Evolutionary conservation across 1,284 basidiomycete genomes (phyloP), one percentile per base, ranked within the genome.

Genomic region (Ceratobasidium sp.): DNA sequence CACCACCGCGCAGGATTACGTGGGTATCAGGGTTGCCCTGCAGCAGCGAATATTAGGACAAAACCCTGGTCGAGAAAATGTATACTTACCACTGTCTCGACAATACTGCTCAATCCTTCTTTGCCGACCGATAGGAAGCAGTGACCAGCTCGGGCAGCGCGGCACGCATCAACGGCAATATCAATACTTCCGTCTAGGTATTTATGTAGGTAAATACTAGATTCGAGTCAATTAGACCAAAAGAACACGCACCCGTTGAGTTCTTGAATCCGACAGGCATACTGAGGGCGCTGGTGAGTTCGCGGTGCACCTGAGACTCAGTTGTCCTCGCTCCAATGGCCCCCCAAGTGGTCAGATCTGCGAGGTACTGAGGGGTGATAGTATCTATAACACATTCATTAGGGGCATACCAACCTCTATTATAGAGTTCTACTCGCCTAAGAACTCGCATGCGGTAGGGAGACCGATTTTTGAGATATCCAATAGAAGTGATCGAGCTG

Each of bases 321-420:
- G 97, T 99, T 5, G 96, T 98, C 36, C 96, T 89, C 17, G 96
- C 96, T 51, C 97, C 97, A 78, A 99, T 99, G 2, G 97, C 97
- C 72, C 97, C 97, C 97, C 97, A 99, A 1, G 93, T 91, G 66
- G 98, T 95, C 29, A 98, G 85, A 84, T 99, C 98, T 33, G 97
- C 96, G 17, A 95, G 98, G 85, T 96, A 99, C 82, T 98, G 96
- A 1, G 96, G 96, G 33, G 90, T 89, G 78, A 94, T 94, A 14
- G 93, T 93, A 80, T 95, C 95, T 65, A 84, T 78, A 62, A 84
- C 82, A 77, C 84, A 4, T 11, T 45, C 22, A 65, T 11, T 60
- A 36, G 9, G 47, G 67, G 27, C 45, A 50, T 14, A 29, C 27
- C 29, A 15, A 71, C 11, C 78, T 67, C 33, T 80, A 77, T 79